phyloP scores from a whole-genome alignment of 2,329 filamentous ascomycete species.

The Penicillium brevicompactum region DNA sequence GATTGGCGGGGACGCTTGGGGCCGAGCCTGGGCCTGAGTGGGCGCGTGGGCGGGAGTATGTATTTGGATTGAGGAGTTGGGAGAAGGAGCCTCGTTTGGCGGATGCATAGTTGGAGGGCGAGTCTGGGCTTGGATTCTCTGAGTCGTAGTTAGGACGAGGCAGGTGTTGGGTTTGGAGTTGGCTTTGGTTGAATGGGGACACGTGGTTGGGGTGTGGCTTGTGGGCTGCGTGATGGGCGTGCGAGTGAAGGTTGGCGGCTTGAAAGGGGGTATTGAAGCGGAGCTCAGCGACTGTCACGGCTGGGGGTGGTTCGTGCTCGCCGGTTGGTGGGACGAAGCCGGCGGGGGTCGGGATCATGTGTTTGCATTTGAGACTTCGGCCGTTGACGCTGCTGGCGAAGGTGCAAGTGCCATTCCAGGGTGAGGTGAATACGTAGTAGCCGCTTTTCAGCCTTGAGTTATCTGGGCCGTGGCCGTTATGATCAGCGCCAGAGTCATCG shows the following conservation, averaged over 20 bases:
- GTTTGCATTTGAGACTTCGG: constrained; percentile 72
- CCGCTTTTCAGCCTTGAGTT: constrained; percentile 39
- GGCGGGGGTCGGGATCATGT: constrained; percentile 57
- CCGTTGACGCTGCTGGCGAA: constrained; percentile 79
- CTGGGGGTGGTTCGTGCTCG: constrained; percentile 29
- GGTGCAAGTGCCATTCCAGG: constrained; percentile 85
- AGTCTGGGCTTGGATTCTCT: constrained; percentile 18
- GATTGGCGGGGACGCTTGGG: constrained; percentile 16
- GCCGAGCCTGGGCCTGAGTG: constrained; percentile 26
- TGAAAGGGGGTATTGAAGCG: constrained; percentile 81
- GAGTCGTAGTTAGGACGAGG: constrained; percentile 9
- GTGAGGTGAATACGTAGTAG: constrained; percentile 75
- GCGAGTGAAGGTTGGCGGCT: constrained; percentile 33
- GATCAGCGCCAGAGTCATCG: constrained; percentile 9
- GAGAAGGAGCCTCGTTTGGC: constrained; percentile 36
- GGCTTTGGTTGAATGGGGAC: constrained; percentile 21
- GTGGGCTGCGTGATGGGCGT: constrained; percentile 22
- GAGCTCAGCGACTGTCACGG: constrained; percentile 73
- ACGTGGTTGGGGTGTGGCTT: constrained; percentile 24
- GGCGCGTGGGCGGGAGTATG: constrained; percentile 29
- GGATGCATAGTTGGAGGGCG: constrained; percentile 2
- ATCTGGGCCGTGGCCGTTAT: constrained; percentile 9
- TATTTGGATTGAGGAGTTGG: constrained; percentile 35
- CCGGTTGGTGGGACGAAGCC: constrained; percentile 22
- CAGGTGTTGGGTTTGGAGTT: constrained; percentile 1